These are phyloP conservation scores for Cicer judaicum DNA, from an alignment of 306 rosid species.

Conservation along the genomic window DNA sequence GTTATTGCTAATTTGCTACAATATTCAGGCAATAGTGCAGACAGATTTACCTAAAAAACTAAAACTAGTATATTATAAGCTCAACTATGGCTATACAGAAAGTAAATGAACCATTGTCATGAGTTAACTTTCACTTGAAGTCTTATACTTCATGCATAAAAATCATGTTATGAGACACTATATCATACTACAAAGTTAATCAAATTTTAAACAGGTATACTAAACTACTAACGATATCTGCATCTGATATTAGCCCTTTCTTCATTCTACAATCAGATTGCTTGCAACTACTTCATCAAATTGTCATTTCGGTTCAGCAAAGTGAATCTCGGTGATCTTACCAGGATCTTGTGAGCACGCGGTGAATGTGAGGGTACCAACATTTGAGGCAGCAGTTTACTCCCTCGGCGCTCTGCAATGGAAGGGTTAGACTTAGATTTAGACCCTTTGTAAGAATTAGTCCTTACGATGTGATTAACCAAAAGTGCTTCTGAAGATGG, in stretches of 20 bases:
- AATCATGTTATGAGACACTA: slow-evolving; percentile 39
- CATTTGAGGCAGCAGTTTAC: slow-evolving; percentile 86
- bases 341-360: slow-evolving; percentile 53
- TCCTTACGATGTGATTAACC: slow-evolving; percentile 45
- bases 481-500: slow-evolving; percentile 54
- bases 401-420: slow-evolving; percentile 94
- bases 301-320: slow-evolving; percentile 59
- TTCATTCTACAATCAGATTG: slow-evolving; percentile 49
- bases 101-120: slow-evolving; percentile 15
- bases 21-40: slow-evolving; percentile 27
- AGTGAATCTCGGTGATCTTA: slow-evolving; percentile 67
- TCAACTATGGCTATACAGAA: slow-evolving; percentile 41
- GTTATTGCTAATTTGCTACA: slow-evolving; percentile 33
- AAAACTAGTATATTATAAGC: slow-evolving; percentile 20
- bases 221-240: slow-evolving; percentile 25
- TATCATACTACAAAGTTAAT: slow-evolving; percentile 32
- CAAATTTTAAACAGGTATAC: slow-evolving; percentile 41
- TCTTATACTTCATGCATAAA: slow-evolving; percentile 19
- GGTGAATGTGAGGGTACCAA: slow-evolving; percentile 63
- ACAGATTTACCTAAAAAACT: slow-evolving; percentile 28
- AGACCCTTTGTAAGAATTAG: slow-evolving; percentile 49
- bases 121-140: slow-evolving; percentile 16
- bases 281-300: slow-evolving; percentile 51
- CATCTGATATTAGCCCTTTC: slow-evolving; percentile 52
- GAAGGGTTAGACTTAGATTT: slow-evolving; percentile 47